Conservation (phyloP, 1,139 yeast genomes). For the Kodamaea anthophila region DNA sequence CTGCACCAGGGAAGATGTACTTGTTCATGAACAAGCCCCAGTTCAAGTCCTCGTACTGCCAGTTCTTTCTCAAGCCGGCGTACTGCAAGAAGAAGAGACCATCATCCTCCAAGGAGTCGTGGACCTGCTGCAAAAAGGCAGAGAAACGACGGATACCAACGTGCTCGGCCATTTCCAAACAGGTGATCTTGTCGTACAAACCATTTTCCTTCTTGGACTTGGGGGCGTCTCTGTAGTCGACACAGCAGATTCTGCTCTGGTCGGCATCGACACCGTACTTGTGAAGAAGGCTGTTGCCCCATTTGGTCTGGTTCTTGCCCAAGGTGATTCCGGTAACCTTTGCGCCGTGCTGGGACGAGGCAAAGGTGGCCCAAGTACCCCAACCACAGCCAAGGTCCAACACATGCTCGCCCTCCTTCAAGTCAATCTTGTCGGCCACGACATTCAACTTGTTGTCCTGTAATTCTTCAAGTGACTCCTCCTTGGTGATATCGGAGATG, state of each 20-base stretch:
- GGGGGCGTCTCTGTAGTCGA: slow-evolving; percentile 90
- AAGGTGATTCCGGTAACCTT: slow-evolving; percentile 84
- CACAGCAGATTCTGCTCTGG: slow-evolving; percentile 76
- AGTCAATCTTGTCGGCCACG: slow-evolving; percentile 82
- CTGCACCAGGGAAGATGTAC: slow-evolving; percentile 96
- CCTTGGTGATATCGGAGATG: slow-evolving; percentile 61
- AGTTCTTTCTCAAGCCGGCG: slow-evolving; percentile 84
- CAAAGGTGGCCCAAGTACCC: slow-evolving; percentile 89
- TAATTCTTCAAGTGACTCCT: slow-evolving; percentile 77
- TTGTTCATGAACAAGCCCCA: slow-evolving; percentile 98
- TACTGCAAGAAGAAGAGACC: slow-evolving; percentile 84
- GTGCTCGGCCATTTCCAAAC: slow-evolving; percentile 95
- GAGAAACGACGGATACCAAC: slow-evolving; percentile 86
- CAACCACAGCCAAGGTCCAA: slow-evolving; percentile 93
- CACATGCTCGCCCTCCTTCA: slow-evolving; percentile 64
- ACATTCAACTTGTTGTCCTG: slow-evolving; percentile 87
- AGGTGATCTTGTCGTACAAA: slow-evolving; percentile 79
- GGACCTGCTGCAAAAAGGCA: slow-evolving; percentile 70
- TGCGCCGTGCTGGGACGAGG: slow-evolving; percentile 80
- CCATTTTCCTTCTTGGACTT: slow-evolving; percentile 51
- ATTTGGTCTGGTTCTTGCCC: slow-evolving; percentile 85
- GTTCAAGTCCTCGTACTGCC: slow-evolving; percentile 92
- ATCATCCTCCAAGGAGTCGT: slow-evolving; percentile 85
- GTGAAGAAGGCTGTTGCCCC: slow-evolving; percentile 71
- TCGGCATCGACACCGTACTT: slow-evolving; percentile 60